Base-by-base conservation (phyloP, 2,329 filamentous ascomycete genomes). In the Aspergillus fumigatus region DNA sequence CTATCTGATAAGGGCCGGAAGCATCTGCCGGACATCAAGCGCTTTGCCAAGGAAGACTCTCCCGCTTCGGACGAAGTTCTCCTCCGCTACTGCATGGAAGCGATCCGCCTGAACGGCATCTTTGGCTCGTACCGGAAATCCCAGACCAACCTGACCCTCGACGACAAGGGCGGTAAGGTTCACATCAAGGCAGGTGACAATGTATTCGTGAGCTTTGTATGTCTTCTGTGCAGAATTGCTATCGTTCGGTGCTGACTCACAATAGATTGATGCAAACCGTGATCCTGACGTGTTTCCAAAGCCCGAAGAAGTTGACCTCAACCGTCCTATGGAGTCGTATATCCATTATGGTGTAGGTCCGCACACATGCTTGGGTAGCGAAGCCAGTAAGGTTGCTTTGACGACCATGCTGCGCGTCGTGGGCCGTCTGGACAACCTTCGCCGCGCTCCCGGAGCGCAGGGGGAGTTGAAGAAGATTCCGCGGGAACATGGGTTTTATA, bases 11-110 rank as follows among this genome's bases (percentile, higher is more conserved):
- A 82, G 29, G 82, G 84, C 62, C 73, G 77, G 54, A 62, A 75
- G 14, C 78, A 90, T 65, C 71, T 88, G 0, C 76, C 82, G 0
- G 82, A 85, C 48, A 79, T 92, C 54, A 80, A 86, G 62, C 75
- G 75, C 19, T 75, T 88, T 14, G 84, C 89, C 26, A 75, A 79
- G 35, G 68, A 80, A 41, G 77, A 84, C 4, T 76, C 80, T 0
- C 75, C 76, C 1, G 82, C 86, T 59, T 82, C 80, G 0, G 87
- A 91, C 61, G 79, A 84, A 1, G 75, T 83, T 35, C 78, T 93
- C 1, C 79, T 88, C 1, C 86, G 85, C 43, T 92, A 90, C 67
- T 84, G 83, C 47, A 80, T 88, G 77, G 90, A 90, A 72, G 88
- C 85, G 17, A 81, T 89, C 55, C 85, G 89, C 40, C 78, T 92